Conservation (phyloP, 2,329 filamentous ascomycete species). For the Ascosphaera acerosa region DNA sequence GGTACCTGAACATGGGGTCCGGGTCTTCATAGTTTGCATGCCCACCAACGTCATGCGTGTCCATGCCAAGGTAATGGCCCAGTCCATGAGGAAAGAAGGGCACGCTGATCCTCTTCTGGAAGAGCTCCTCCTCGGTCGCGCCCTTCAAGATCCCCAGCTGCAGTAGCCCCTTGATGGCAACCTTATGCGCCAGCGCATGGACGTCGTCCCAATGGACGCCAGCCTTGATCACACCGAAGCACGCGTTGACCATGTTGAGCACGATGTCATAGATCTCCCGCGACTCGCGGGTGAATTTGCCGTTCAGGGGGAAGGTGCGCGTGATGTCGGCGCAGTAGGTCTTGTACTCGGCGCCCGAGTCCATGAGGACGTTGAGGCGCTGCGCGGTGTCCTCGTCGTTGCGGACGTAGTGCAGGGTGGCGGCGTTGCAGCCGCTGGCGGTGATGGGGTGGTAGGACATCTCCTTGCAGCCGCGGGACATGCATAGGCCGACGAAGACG, state of each 20-base stretch:
- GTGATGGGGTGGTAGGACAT: slow-evolving; percentile 78
- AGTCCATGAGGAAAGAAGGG: slow-evolving; percentile 24
- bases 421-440: slow-evolving; percentile 52
- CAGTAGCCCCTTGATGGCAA: slow-evolving; percentile 59
- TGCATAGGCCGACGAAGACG: slow-evolving; percentile 49
- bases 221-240: slow-evolving; percentile 44
- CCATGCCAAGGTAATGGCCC: slow-evolving; percentile 30
- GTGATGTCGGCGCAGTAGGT: slow-evolving; percentile 56
- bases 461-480: slow-evolving; percentile 48
- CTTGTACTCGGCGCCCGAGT: slow-evolving; percentile 55
- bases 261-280: slow-evolving; percentile 62
- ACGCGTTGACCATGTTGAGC: slow-evolving; percentile 61
- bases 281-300: slow-evolving; percentile 37
- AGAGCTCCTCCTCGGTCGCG: slow-evolving; percentile 27
- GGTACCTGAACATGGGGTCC: slow-evolving; percentile 66
- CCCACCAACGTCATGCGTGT: slow-evolving; percentile 20
- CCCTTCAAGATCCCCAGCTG: slow-evolving; percentile 48
- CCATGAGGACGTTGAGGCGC: slow-evolving; percentile 58
- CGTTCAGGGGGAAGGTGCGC: slow-evolving; percentile 59
- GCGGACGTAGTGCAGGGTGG: slow-evolving; percentile 67
- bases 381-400: slow-evolving; percentile 44
- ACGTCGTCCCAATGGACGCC: slow-evolving; percentile 61
- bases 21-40: slow-evolving; percentile 44
- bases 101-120: slow-evolving; percentile 13
- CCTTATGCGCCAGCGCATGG: slow-evolving; percentile 51